Evolutionary conservation across 495 filamentous ascomycete genomes (phyloP).

Genomic region (Penicillium dipodomyicola): DNA sequence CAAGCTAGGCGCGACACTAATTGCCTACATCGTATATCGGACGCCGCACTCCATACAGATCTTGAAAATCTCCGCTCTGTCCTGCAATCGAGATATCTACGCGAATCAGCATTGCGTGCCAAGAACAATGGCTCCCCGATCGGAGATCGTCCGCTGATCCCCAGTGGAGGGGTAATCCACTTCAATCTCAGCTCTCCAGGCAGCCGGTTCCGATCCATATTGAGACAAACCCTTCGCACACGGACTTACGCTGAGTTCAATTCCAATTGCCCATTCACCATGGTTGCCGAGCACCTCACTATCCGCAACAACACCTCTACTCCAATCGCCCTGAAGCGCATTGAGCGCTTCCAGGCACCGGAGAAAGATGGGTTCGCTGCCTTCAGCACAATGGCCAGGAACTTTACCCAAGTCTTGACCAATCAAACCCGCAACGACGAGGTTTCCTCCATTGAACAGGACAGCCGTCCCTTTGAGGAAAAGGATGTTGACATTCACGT

Average conservation of each 20-base stretch:
- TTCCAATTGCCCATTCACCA: constrained; percentile 19
- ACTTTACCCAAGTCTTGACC: constrained; percentile 51
- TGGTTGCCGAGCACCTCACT: constrained; percentile 55
- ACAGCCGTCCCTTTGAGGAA: constrained; percentile 53
- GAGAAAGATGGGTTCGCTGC: constrained; percentile 40
- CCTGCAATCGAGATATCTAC: not conserved
- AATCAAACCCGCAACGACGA: constrained; percentile 42
- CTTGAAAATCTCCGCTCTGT: constrained; percentile 5
- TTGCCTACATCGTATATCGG: not conserved
- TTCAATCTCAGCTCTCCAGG: constrained; percentile 6
- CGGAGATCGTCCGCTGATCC: constrained; percentile 22
- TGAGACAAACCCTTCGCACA: not conserved
- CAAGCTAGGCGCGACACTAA: not conserved
- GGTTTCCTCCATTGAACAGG: constrained; percentile 45
- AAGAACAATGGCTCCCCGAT: constrained; percentile 14
- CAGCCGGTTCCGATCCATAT: not conserved
- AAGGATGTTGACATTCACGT: constrained; percentile 56
- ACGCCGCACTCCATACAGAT: not conserved
- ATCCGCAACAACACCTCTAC: constrained; percentile 86
- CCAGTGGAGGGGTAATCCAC: constrained; percentile 20
- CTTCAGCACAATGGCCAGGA: constrained; percentile 42
- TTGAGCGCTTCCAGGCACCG: constrained; percentile 67
- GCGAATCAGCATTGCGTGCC: constrained; percentile 20
- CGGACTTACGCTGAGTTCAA: not conserved
- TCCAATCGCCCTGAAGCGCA: constrained; percentile 65